Base-by-base conservation (phyloP, 495 filamentous ascomycete genomes). In the Hypoxylon fragiforme region DNA sequence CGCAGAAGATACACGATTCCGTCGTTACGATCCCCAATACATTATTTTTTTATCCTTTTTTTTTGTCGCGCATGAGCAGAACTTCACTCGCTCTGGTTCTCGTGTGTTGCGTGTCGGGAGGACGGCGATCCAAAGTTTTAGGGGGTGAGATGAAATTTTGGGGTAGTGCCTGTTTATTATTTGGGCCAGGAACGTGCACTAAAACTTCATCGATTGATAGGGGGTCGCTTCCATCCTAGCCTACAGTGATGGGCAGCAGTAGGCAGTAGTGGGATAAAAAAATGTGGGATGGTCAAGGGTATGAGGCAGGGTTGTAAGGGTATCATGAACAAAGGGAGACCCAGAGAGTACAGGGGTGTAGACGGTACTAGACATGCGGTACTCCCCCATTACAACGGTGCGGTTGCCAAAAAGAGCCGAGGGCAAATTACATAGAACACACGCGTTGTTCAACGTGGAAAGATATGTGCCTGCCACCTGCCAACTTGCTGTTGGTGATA, bases 101-200 rank as follows among this genome's bases (percentile, higher is more conserved):
- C 28, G 50, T 9, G 6, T 35, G 31, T 13, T 13, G 13, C 18
- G 40, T 61, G 42, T 42, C 31, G 18, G 48, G 44, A 44, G 16
- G 36, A 49, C 47, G 47, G 57, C 42, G 57, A 61, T 61, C 51
- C 4, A 37, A 51, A 30, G 47, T 43, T n/a, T 62, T 56, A 57
- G 52, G 52, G 51, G 58, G 47, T 56, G 58, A 56, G 43, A 62
- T 53, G 52, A 57, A 44, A 62, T 48, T 62, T 60, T 49, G 58
- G 58, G 58, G 52, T 62, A 62, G 58, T 16, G 43, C 47, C 46
- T 57, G 58, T 62, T 57, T 61, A 62, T 62, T 62, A 62, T 62
- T 62, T 39, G 24, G 55, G 35, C 48, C 52, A 57, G 58, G 58
- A 62, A 57, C 58, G 58, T 53, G 52, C 52, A 28, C 50, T 43